Percentiles rank a stretch among this genome's conserved stretches.
Conservation (phyloP, 1,139 yeast species). For the Geotrichum candidum region DNA sequence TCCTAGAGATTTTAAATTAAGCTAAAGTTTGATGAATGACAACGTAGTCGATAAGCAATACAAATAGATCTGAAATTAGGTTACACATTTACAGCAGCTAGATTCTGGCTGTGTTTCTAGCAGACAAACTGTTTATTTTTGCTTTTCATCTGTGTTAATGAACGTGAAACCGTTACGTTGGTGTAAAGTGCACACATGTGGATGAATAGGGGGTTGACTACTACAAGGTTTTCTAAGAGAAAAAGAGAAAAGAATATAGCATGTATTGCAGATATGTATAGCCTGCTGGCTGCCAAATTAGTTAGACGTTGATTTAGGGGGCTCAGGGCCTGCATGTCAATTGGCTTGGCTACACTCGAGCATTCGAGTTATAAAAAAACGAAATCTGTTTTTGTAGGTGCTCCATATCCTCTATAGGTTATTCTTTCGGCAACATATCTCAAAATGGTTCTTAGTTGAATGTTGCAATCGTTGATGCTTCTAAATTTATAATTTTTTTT, state of each 20-base stretch:
- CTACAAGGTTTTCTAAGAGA: neutral
- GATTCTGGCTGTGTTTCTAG: neutral
- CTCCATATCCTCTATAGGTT: too few relatives aligned
- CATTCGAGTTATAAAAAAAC: too few relatives aligned
- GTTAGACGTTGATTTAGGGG: too few relatives aligned
- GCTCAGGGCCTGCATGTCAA: too few relatives aligned
- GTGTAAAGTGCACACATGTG: neutral
- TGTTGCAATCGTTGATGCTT: too few relatives aligned
- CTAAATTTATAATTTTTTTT: too few relatives aligned
- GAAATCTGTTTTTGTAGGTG: too few relatives aligned
- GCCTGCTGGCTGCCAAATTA: too few relatives aligned
- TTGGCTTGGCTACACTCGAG: too few relatives aligned
- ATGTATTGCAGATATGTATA: too few relatives aligned
- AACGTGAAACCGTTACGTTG: neutral
- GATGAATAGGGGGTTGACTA: neutral
- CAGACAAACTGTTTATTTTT: neutral
- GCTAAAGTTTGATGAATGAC: neutral
- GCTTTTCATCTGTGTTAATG: neutral
- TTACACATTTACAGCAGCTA: neutral
- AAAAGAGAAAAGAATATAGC: neutral
- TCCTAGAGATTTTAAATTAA: neutral
- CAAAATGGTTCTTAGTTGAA: too few relatives aligned
- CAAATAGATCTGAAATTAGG: neutral
- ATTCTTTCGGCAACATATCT: too few relatives aligned
- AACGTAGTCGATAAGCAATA: neutral